These are phyloP conservation scores for Capsicum pubescens DNA, from an alignment of 257 asterid genomes.

Conservation along the genomic window DNA sequence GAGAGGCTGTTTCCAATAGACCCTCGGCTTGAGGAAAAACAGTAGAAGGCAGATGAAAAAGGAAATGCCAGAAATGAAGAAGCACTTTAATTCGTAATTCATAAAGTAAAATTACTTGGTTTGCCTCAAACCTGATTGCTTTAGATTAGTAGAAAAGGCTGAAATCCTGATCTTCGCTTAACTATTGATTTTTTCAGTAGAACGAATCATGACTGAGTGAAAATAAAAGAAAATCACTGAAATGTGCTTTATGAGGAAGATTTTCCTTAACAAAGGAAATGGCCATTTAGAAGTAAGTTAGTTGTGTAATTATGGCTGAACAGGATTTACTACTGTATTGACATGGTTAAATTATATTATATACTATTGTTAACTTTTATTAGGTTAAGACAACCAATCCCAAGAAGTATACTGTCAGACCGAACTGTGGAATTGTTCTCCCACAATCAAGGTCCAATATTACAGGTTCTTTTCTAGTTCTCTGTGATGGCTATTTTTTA, in stretches of 20 bases:
- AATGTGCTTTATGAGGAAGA: neutral
- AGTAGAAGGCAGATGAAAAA: neutral
- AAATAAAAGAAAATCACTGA: neutral
- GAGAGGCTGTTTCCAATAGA: neutral
- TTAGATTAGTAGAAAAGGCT: neutral
- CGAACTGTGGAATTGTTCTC: slow-evolving; percentile 34
- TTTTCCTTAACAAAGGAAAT: neutral
- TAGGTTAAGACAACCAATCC: slow-evolving; percentile 43
- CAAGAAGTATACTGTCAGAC: slow-evolving; percentile 38
- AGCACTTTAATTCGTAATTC: neutral
- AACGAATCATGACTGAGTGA: neutral
- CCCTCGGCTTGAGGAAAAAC: neutral
- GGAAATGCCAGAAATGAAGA: neutral
- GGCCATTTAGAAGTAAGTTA: neutral
- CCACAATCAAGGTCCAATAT: slow-evolving; percentile 34
- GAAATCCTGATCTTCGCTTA: neutral
- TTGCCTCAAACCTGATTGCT: neutral
- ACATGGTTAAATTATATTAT: neutral
- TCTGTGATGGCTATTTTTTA: neutral
- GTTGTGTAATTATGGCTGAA: neutral
- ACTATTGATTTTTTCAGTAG: neutral
- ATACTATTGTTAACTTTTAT: neutral
- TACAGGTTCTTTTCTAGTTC: slow-evolving; percentile 26
- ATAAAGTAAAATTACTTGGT: neutral
- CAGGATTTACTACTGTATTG: neutral